Conservation (phyloP, 1,284 basidiomycete species). For the Malassezia vespertilionis region DNA sequence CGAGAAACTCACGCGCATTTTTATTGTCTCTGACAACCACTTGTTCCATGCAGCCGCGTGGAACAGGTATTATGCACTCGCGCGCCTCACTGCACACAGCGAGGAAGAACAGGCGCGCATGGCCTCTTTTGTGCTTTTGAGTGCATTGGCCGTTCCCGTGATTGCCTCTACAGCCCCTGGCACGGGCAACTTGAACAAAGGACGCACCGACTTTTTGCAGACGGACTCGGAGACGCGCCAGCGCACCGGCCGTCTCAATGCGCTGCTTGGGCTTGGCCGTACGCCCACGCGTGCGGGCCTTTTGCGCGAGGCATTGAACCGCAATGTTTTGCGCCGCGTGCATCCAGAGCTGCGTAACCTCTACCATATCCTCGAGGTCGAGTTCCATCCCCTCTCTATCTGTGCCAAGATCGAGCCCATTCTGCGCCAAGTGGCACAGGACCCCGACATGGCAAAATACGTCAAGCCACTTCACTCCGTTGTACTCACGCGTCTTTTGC, state of each 20-base stretch:
- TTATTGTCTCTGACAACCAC: slow-evolving; percentile 70
- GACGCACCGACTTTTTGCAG: slow-evolving; percentile 55
- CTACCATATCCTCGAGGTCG: slow-evolving; percentile 82
- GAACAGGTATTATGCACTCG: slow-evolving; percentile 60
- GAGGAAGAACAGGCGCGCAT: slow-evolving; percentile 70
- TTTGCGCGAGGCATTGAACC: slow-evolving; percentile 54
- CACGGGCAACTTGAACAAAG: slow-evolving; percentile 54
- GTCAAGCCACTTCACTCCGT: slow-evolving; percentile 82
- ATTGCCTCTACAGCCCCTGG: slow-evolving; percentile 53
- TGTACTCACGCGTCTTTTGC: slow-evolving; percentile 82
- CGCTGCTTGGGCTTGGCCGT: slow-evolving; percentile 71
- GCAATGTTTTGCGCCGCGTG: slow-evolving; percentile 70
- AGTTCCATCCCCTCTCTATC: slow-evolving; percentile 86
- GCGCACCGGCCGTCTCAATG: slow-evolving; percentile 66
- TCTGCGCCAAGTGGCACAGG: slow-evolving; percentile 52
- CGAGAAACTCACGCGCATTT: slow-evolving; percentile 93
- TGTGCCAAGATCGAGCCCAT: slow-evolving; percentile 73
- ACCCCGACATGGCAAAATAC: slow-evolving; percentile 53
- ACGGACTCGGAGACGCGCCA: slow-evolving; percentile 51
- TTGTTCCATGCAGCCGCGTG: slow-evolving; percentile 96
- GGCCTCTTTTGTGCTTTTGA: slow-evolving; percentile 83
- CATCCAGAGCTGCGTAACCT: slow-evolving; percentile 69
- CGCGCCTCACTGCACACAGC: slow-evolving; percentile 37
- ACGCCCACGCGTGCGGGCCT: slow-evolving; percentile 77
- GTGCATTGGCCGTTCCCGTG: slow-evolving; percentile 85